These are phyloP conservation scores for Rachicladosporium sp. DNA, from an alignment of 2,329 filamentous ascomycete species.

Conservation along the genomic window DNA sequence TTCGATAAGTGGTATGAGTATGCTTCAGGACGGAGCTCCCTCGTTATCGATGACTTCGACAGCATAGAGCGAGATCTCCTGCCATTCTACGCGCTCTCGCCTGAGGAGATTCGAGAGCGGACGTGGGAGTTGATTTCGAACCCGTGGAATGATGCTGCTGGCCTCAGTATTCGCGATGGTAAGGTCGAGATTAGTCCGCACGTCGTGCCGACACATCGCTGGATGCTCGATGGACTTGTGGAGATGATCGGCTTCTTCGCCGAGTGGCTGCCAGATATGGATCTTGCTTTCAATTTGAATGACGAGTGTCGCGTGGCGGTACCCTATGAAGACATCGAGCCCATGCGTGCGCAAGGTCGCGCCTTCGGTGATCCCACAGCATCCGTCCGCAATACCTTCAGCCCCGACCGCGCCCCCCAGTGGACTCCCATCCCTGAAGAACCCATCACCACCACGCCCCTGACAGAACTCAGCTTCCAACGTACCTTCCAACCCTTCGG, in stretches of 20 bases:
- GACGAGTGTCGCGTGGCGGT: conserved; percentile 47
- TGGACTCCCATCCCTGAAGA: conserved; percentile 27
- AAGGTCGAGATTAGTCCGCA: conserved; percentile 37
- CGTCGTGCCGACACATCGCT: conserved; percentile 42
- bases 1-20: conserved; percentile 50
- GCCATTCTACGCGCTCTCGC: conserved; percentile 42
- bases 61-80: conserved; percentile 45
- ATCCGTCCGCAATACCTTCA: conserved; percentile 21
- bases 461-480: conserved; percentile 24
- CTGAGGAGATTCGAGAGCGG: conserved; percentile 38
- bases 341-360: conserved; percentile 23
- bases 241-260: conserved; percentile 43
- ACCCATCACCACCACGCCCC: conserved; percentile 14
- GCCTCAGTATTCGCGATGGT: conserved; percentile 43
- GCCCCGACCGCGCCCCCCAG: conserved; percentile 23
- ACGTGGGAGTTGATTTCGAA: conserved; percentile 43
- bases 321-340: conserved; percentile 33
- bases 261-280: conserved; percentile 48
- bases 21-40: conserved; percentile 38
- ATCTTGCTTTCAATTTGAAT: conserved; percentile 50
- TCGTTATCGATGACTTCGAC: conserved; percentile 49
- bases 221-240: conserved; percentile 45
- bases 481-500: conserved; percentile 21
- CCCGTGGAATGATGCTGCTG: conserved; percentile 44
- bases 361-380: conserved; percentile 10